Percentiles rank a stretch among this genome's conserved stretches.
phyloP scores from a whole-genome alignment of 2,329 filamentous ascomycete species.

The Colletotrichum somersetense region DNA sequence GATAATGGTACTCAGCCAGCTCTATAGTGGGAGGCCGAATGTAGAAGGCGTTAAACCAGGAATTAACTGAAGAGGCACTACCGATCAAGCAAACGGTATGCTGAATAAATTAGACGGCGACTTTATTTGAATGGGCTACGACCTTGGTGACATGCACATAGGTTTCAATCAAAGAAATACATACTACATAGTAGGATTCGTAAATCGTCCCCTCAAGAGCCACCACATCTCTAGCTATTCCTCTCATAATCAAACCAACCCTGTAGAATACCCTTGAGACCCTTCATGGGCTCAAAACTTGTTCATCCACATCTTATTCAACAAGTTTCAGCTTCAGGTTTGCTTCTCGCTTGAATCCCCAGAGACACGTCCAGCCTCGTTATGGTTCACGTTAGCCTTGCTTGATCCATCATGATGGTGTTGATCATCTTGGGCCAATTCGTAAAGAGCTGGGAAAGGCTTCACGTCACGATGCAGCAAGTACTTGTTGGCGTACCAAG shows the following conservation, averaged over 20 bases:
- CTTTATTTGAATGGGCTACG: neutral
- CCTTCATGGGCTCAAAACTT: neutral
- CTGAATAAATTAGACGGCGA: neutral
- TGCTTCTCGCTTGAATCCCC: neutral
- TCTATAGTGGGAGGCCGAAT: neutral
- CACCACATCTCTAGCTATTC: neutral
- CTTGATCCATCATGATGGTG: neutral
- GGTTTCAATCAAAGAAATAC: neutral
- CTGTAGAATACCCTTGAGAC: neutral
- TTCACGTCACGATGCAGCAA: conserved; percentile 47
- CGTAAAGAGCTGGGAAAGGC: conserved; percentile 50
- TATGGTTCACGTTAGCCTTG: conserved; percentile 12
- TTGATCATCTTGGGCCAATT: conserved; percentile 43
- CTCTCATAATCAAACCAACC: no score
- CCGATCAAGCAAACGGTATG: neutral
- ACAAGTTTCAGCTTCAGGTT: no score
- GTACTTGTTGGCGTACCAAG: conserved; percentile 51
- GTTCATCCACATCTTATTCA: no score
- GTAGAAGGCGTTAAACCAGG: no score
- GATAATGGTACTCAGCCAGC: neutral
- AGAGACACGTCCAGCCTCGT: conserved; percentile 9
- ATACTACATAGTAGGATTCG: rapidly evolving
- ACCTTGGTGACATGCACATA: neutral
- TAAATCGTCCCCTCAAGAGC: neutral
- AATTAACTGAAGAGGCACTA: neutral